Conservation (phyloP, 768 basidiomycete species). For the Phanerodontia chrysosporium region DNA sequence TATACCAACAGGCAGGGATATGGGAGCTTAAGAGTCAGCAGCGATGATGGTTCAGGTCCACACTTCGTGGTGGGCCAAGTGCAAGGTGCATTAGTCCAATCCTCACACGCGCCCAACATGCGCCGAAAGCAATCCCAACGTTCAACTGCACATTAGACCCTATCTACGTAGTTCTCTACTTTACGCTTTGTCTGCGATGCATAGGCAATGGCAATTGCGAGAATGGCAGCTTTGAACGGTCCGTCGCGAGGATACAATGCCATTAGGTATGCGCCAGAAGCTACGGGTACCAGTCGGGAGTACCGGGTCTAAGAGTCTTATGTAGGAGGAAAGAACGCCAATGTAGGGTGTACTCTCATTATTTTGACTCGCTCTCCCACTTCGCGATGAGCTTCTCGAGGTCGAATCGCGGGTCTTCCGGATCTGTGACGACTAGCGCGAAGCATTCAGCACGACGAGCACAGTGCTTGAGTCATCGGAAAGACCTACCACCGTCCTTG, state of each 20-base stretch:
- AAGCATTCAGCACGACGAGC: neutral
- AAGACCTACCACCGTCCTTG: constrained; percentile 53
- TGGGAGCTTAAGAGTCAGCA: neutral
- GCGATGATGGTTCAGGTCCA: neutral
- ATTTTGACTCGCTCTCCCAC: constrained; percentile 61
- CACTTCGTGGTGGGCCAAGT: neutral
- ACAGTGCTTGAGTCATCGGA: neutral
- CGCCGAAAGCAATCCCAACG: neutral
- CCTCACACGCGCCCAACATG: constrained; percentile 12
- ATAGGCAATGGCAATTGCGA: neutral
- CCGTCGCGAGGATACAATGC: constrained; percentile 7
- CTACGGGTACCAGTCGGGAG: constrained; percentile 1
- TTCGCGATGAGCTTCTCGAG: constrained; percentile 83
- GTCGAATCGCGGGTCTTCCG: constrained; percentile 94
- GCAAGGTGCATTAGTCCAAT: neutral
- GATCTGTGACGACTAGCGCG: constrained; percentile 78
- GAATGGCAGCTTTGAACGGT: neutral
- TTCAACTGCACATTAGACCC: neutral
- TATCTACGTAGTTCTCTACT: neutral
- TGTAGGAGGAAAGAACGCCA: constrained; percentile 3
- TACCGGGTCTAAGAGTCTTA: constrained; percentile 9
- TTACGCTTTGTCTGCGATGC: no score
- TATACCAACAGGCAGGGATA: neutral
- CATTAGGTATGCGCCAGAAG: constrained; percentile 10
- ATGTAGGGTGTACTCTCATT: neutral